Percentiles rank a stretch among this genome's conserved stretches.
These are phyloP conservation scores for Akanthomyces lecanii DNA, from an alignment of 2,329 filamentous ascomycete genomes.

Conservation along the genomic window DNA sequence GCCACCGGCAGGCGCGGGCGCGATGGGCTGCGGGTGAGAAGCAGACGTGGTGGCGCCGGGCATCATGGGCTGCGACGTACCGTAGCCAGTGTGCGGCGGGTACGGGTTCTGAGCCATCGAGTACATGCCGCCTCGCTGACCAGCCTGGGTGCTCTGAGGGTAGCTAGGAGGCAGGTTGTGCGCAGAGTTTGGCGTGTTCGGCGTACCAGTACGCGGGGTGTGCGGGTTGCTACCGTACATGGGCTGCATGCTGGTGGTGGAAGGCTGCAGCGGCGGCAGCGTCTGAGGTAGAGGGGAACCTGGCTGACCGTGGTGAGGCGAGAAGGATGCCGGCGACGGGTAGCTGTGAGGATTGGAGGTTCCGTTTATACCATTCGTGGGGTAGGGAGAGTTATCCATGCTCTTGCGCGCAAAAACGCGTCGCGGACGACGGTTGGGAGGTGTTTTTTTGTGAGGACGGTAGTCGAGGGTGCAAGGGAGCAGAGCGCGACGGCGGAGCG, in stretches of 20 bases:
- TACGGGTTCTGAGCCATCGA: constrained; percentile 55
- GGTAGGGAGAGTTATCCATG: constrained; percentile 54
- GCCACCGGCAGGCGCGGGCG: constrained; percentile 60
- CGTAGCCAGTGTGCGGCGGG: constrained; percentile 51
- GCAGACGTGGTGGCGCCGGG: constrained; percentile 62
- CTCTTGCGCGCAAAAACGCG: constrained; percentile 37
- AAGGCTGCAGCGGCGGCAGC: constrained; percentile 51
- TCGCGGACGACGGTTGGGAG: constrained; percentile 23
- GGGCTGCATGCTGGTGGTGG: constrained; percentile 39
- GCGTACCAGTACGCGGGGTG: constrained; percentile 59
- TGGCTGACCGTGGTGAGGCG: constrained; percentile 48
- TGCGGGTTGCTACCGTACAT: constrained; percentile 57
- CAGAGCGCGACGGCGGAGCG: constrained; percentile 8
- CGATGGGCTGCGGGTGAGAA: constrained; percentile 71
- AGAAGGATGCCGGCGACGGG: constrained; percentile 48
- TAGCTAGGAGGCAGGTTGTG: constrained; percentile 51
- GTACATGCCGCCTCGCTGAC: constrained; percentile 46
- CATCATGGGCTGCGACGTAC: constrained; percentile 57
- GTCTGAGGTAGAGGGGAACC: constrained; percentile 48
- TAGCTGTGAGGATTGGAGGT: constrained; percentile 46
- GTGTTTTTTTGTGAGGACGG: constrained; percentile 22
- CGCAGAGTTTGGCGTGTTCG: constrained; percentile 55
- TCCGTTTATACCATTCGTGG: constrained; percentile 54
- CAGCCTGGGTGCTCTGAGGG: constrained; percentile 46
- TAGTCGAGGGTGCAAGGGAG: constrained; percentile 1